A percentile compares a stretch with the other conserved stretches of the same genome.
phyloP scores from a whole-genome alignment of 352 stramenopile genomes.

The Detonula confervacea region DNA sequence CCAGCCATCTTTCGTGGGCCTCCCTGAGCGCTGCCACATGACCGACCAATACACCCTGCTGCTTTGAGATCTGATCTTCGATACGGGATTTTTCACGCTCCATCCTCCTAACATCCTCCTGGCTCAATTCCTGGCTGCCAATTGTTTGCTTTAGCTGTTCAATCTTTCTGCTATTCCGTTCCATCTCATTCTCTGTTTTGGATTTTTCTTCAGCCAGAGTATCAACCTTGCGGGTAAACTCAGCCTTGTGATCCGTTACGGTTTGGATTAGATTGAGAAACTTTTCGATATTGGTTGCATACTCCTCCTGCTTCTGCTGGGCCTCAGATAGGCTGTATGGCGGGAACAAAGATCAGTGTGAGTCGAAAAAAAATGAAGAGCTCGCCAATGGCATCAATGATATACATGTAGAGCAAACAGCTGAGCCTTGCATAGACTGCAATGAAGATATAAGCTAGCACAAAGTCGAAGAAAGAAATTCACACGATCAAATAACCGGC shows the following conservation, averaged over 20 bases:
- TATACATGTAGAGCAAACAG: too few relatives aligned
- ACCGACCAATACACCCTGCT: conserved; percentile 50
- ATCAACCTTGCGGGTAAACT: conserved; percentile 87
- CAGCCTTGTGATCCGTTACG: conserved; percentile 86
- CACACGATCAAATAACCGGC: too few relatives aligned
- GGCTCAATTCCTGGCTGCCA: conserved; percentile 77
- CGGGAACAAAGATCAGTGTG: too few relatives aligned
- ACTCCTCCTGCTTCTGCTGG: conserved; percentile 89
- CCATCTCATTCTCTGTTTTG: conserved; percentile 55
- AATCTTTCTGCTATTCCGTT: conserved; percentile 68
- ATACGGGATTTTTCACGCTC: conserved; percentile 75
- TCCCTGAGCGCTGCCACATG: conserved; percentile 62
- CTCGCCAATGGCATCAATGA: too few relatives aligned
- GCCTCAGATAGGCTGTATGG: conserved; percentile 87
- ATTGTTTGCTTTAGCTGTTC: conserved; percentile 79
- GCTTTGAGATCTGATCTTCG: conserved; percentile 69
- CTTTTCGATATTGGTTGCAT: conserved; percentile 90
- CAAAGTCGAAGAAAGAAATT: conserved; percentile 77
- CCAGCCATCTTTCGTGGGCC: conserved; percentile 82
- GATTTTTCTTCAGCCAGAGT: conserved; percentile 62
- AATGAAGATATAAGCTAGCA: too few relatives aligned
- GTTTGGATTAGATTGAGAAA: conserved; percentile 90
- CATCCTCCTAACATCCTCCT: conserved; percentile 85
- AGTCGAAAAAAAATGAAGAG: too few relatives aligned
- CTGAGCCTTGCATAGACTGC: too few relatives aligned